Evolutionary conservation across 106 monocot species (phyloP), one percentile per base, ranked within the genome.

Genomic region (Dendrobium catenatum): DNA sequence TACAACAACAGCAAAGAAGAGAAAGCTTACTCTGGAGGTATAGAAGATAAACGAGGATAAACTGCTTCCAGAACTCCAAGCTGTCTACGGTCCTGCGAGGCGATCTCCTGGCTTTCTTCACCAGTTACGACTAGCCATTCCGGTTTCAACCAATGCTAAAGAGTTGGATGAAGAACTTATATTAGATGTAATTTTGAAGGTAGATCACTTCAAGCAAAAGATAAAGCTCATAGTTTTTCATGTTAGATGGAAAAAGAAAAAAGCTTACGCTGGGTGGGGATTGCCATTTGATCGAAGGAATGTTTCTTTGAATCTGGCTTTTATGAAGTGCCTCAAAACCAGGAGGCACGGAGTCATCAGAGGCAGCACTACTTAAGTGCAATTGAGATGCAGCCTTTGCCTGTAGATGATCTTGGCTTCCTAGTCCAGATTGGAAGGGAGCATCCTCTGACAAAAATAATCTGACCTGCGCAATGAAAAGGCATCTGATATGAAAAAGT

Each of bases 391-490:
- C 85, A 80, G 85, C 77, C 81, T 95, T 95, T 76, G 99, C 88
- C 83, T 93, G 93, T 15, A 99, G 87, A 74, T 95, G 68, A 24
- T 93, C 99, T 83, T 95, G 91, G 42, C 79, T 72, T 61, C 88
- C 86, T 22, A 85, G 64, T 78, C 88, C 88, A 75, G 87, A 95
- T 19, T 87, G 80, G 47, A 76, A 85, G 54, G 99, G 99, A 40
- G 99, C 88, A 86, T 99, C 95, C 55, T 99, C 99, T 67, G 93
- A 90, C 51, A 93, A 70, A 77, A 99, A 99, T 42, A 99, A 75
- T 42, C 93, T 85, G 22, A 91, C 93, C 99, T 99, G 88, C 95
- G 88, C 49, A 75, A 79, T 6, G 6, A 70, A 37, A 37, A 37
- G 33, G 2, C 5, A 1, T 70, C n/a, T 70, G 29, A 70, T 37